phyloP scores from a whole-genome alignment of 139 green algal species.

The Chlamydomonas sp. region DNA sequence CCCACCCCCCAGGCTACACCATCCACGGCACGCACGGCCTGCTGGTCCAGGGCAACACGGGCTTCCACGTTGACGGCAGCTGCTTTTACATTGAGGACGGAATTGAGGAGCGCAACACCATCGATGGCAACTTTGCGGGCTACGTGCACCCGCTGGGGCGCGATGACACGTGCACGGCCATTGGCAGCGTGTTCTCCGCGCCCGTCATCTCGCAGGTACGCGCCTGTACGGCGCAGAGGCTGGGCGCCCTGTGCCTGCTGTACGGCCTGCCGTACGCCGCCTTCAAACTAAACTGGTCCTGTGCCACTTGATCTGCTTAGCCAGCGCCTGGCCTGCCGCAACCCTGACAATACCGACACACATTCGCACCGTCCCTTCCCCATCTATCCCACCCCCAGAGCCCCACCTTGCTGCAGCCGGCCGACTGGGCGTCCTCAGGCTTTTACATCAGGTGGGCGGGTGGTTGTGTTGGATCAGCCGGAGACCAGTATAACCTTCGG shows the following conservation, averaged over 20 bases:
- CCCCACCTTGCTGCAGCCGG: neutral
- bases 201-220: neutral
- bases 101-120: neutral
- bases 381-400: neutral
- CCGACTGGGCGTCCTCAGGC: neutral
- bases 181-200: neutral
- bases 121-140: neutral
- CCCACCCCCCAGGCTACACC: neutral
- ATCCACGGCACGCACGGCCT: conserved; percentile 1
- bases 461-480: too few relatives aligned
- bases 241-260: too few relatives aligned
- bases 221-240: too few relatives aligned
- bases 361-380: too few relatives aligned
- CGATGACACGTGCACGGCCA: neutral
- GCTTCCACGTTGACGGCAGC: neutral
- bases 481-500: too few relatives aligned
- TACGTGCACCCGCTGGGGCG: conserved; percentile 3
- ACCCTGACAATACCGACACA: too few relatives aligned
- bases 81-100: neutral
- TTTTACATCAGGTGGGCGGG: neutral
- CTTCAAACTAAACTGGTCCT: too few relatives aligned
- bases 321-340: too few relatives aligned
- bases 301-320: too few relatives aligned
- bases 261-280: too few relatives aligned
- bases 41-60: neutral